phyloP scores from a whole-genome alignment of 2,329 filamentous ascomycete species.

The Penicillium palitans region DNA sequence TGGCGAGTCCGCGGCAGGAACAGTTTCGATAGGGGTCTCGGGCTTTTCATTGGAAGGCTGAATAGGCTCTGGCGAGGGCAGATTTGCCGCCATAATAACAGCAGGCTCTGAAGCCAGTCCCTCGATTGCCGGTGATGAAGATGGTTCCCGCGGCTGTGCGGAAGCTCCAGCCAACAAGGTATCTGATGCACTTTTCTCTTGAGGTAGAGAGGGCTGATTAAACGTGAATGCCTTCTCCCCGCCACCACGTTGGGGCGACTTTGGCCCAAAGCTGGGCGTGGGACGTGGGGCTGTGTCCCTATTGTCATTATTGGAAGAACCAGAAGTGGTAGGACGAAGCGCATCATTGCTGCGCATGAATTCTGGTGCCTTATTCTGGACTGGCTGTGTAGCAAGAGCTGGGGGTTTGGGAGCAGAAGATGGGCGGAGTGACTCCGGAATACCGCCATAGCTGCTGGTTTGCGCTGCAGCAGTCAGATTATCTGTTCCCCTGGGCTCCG shows the following conservation, averaged over 20 bases:
- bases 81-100: constrained; percentile 15
- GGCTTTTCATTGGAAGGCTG: constrained; percentile 10
- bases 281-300: constrained; percentile 22
- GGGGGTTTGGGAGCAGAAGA: constrained; percentile 23
- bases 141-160: constrained; percentile 20
- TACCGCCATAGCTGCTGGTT: constrained; percentile 18
- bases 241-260: constrained; percentile 32
- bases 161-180: constrained; percentile 22
- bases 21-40: constrained; percentile 11
- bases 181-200: constrained; percentile 12
- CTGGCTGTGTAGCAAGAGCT: constrained; percentile 13
- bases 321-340: constrained; percentile 33
- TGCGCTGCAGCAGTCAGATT: constrained; percentile 20
- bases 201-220: constrained; percentile 12
- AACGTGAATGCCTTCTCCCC: constrained; percentile 33
- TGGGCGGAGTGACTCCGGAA: constrained; percentile 27
- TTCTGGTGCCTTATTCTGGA: constrained; percentile 17
- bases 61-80: constrained; percentile 7
- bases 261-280: constrained; percentile 30
- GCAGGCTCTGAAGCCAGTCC: constrained; percentile 20
- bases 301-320: constrained; percentile 28
- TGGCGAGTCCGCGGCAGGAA: constrained; percentile 12
- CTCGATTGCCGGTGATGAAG: constrained; percentile 13
- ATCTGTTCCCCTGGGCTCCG: constrained; percentile 30
- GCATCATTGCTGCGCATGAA: constrained; percentile 29